Conservation (phyloP, 1,139 yeast species). For the Lodderomyces margitis region DNA sequence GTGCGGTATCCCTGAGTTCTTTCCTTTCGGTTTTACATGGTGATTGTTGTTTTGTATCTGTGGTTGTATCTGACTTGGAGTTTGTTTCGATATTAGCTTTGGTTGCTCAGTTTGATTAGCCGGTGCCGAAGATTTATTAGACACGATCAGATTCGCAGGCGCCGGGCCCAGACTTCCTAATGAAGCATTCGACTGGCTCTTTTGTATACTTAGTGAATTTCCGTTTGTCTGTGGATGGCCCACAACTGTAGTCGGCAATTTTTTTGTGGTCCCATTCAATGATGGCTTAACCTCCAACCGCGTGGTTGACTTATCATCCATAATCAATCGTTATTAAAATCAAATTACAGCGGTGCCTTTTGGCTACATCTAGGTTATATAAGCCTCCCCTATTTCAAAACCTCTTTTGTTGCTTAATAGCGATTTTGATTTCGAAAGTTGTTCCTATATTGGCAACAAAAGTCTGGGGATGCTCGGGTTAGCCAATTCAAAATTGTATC, state of each 20-base stretch:
- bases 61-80: not conserved
- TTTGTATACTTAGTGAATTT: not conserved
- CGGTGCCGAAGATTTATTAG: not conserved
- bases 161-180: not conserved
- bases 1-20: conserved; percentile 2
- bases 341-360: not conserved
- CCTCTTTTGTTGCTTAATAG: too few species aligned
- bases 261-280: not conserved
- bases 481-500: too few species aligned
- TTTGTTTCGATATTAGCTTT: conserved; percentile 2
- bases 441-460: too few species aligned
- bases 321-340: not conserved
- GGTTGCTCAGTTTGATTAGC: not conserved
- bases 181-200: not conserved
- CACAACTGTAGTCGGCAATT: not conserved
- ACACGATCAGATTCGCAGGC: not conserved
- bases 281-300: not conserved
- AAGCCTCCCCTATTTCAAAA: too few species aligned
- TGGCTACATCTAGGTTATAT: not conserved
- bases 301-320: not conserved
- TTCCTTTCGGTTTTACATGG: not conserved
- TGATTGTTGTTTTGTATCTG: conserved; percentile 3
- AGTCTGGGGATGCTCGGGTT: too few species aligned
- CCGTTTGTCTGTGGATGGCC: not conserved
- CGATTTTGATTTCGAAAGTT: too few species aligned